A percentile compares a stretch with the other conserved stretches of the same genome.
Evolutionary conservation across 1,284 basidiomycete species (phyloP).

Genomic region (Boletus albobrunnescens): DNA sequence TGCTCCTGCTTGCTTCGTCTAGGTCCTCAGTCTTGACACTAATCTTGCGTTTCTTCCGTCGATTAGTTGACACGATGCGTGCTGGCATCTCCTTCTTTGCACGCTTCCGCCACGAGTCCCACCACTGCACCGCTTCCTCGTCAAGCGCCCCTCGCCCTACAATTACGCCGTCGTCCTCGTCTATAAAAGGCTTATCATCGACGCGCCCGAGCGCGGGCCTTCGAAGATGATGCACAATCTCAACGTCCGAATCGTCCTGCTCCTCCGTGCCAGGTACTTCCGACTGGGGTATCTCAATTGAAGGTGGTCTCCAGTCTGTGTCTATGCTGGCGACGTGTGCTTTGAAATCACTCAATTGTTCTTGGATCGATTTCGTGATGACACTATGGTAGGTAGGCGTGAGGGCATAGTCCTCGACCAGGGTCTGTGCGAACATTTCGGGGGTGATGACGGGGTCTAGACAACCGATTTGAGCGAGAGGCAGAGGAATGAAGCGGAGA

Average conservation of each 20-base stretch:
- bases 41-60: constrained; percentile 31
- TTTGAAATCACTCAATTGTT: constrained; percentile 81
- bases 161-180: constrained; percentile 29
- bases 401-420: constrained; percentile 90
- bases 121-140: constrained; percentile 57
- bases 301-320: constrained; percentile 31
- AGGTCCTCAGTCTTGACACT: constrained; percentile 32
- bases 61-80: constrained; percentile 23
- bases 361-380: constrained; percentile 83
- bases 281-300: constrained; percentile 21
- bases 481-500: no score
- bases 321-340: constrained; percentile 54
- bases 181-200: constrained; percentile 1
- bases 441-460: constrained; percentile 85
- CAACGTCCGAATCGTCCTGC: constrained; percentile 36
- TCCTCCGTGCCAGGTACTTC: constrained; percentile 33
- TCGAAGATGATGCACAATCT: constrained; percentile 25
- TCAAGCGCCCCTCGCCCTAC: constrained; percentile 47
- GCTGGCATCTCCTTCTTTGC: constrained; percentile 26
- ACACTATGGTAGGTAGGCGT: constrained; percentile 65
- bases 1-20: constrained; percentile 32
- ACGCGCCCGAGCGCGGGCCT: constrained; percentile 4
- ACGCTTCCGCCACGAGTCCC: constrained; percentile 63
- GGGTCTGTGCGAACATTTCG: constrained; percentile 83
- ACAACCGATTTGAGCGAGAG: constrained; percentile 3